Evolutionary conservation across 192 early-diverging fungal species (phyloP).

Genomic region (Hyaloraphidium curvatum): DNA sequence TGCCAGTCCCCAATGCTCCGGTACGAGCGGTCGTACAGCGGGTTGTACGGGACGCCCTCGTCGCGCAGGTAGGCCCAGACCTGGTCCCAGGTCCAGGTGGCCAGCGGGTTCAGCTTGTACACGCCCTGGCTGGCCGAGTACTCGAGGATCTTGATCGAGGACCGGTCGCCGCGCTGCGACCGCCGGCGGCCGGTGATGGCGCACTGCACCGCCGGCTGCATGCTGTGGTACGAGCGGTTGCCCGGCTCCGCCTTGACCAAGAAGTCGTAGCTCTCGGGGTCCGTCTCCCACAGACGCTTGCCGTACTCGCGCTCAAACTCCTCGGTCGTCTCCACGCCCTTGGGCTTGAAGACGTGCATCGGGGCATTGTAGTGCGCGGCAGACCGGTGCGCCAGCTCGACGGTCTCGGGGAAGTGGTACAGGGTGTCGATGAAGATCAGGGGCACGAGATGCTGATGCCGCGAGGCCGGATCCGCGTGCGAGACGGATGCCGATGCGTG

Average conservation of each 20-base stretch:
- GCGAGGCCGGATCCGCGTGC: constrained; percentile 13
- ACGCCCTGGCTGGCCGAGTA: constrained; percentile 42
- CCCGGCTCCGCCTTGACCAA: constrained; percentile 88
- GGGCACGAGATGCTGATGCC: constrained; percentile 37
- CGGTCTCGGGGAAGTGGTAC: constrained; percentile 84
- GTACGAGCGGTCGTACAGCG: constrained; percentile 74
- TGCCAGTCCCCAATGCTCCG: constrained; percentile 85
- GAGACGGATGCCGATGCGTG: too few species aligned
- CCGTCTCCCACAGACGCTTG: constrained; percentile 59
- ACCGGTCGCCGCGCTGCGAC: constrained; percentile 70
- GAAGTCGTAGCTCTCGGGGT: constrained; percentile 65
- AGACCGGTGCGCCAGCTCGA: constrained; percentile 50
- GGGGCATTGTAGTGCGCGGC: constrained; percentile 44
- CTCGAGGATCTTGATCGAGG: constrained; percentile 56
- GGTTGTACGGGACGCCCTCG: constrained; percentile 80
- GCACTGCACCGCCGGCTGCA: constrained; percentile 45
- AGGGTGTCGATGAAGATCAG: constrained; percentile 89
- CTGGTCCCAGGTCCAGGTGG: constrained; percentile 72
- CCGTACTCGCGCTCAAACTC: constrained; percentile 61
- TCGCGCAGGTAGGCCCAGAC: constrained; percentile 71
- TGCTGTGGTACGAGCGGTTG: constrained; percentile 68
- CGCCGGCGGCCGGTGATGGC: constrained; percentile 80
- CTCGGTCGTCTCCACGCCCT: constrained; percentile 27
- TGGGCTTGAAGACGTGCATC: constrained; percentile 56
- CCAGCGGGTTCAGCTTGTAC: constrained; percentile 83